Conservation (phyloP, 2,329 filamentous ascomycete species). For the Colletotrichum zoysiae region DNA sequence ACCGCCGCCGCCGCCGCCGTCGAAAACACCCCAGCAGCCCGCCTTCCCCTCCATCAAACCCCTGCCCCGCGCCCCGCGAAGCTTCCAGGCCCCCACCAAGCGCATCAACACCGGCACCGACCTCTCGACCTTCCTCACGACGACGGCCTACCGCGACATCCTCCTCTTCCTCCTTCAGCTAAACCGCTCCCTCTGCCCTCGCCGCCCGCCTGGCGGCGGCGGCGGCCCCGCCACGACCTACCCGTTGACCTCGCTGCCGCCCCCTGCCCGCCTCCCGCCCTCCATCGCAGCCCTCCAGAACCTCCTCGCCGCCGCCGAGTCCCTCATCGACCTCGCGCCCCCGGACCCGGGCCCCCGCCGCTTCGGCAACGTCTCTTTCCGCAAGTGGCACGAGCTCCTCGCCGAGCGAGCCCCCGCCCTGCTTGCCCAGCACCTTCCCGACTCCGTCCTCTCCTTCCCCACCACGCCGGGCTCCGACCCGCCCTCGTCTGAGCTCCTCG, state of each 20-base stretch:
- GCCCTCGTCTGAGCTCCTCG: constrained; percentile 48
- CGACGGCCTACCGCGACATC: constrained; percentile 88
- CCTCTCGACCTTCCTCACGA: constrained; percentile 83
- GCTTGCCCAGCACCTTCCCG: constrained; percentile 53
- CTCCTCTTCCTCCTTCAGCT: constrained; percentile 90
- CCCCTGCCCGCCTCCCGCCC: constrained; percentile 56
- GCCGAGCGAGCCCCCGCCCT: constrained; percentile 70
- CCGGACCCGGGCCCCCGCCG: constrained; percentile 87
- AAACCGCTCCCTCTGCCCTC: constrained; percentile 86
- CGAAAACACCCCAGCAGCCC: neutral
- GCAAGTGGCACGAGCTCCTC: constrained; percentile 82
- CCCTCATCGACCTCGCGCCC: constrained; percentile 81
- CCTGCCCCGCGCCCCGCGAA: constrained; percentile 64
- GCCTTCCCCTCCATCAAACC: constrained; percentile 53
- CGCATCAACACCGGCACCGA: constrained; percentile 87
- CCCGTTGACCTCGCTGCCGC: constrained; percentile 55
- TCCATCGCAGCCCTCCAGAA: constrained; percentile 74
- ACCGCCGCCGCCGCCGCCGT: neutral
- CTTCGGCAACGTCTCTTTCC: constrained; percentile 93
- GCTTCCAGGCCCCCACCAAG: constrained; percentile 79
- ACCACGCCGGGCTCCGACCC: constrained; percentile 41
- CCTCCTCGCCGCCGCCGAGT: constrained; percentile 74
- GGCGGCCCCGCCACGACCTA: constrained; percentile 58
- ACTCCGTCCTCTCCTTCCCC: constrained; percentile 40
- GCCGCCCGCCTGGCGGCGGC: constrained; percentile 58